phyloP scores from a whole-genome alignment of 2,329 filamentous ascomycete species.

The Mycosphaerella sp. region DNA sequence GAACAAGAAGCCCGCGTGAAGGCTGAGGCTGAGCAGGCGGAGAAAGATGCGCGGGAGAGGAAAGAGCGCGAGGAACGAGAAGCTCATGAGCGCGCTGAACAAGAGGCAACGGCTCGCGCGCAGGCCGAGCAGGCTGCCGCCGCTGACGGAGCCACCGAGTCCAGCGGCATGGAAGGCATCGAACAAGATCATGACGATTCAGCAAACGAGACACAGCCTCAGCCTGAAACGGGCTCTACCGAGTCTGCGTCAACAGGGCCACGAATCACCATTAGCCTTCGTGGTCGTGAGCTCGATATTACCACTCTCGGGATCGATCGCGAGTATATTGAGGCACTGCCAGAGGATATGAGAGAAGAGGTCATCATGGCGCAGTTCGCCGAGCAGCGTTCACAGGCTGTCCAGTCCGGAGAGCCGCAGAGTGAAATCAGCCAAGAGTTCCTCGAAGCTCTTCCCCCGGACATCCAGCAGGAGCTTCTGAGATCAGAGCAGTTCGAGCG shows the following conservation, averaged over 20 bases:
- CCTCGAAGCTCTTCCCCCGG: constrained; percentile 81
- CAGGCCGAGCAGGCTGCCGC: constrained; percentile 26
- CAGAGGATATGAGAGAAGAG: constrained; percentile 91
- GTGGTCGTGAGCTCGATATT: constrained; percentile 84
- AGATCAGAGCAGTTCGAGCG: constrained; percentile 86
- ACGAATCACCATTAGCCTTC: constrained; percentile 74
- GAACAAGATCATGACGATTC: constrained; percentile 46
- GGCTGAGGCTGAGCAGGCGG: constrained; percentile 56
- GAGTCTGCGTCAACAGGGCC: constrained; percentile 38
- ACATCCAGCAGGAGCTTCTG: constrained; percentile 83
- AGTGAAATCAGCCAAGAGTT: constrained; percentile 90
- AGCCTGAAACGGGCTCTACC: constrained; percentile 34
- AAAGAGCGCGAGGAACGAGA: constrained; percentile 47
- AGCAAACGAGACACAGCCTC: constrained; percentile 35
- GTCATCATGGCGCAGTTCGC: constrained; percentile 89
- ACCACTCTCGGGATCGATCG: constrained; percentile 91
- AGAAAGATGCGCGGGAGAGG: constrained; percentile 47
- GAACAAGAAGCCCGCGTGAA: constrained; percentile 57
- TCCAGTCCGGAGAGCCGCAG: constrained; percentile 62
- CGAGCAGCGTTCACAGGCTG: constrained; percentile 73
- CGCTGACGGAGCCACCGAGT: constrained; percentile 38
- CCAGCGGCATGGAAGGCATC: constrained; percentile 64
- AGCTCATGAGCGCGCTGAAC: constrained; percentile 42
- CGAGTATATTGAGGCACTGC: constrained; percentile 93
- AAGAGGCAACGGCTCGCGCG: constrained; percentile 33